Base-by-base conservation (phyloP, 148 eudicot species). In the Camellia lanceoleosa region DNA sequence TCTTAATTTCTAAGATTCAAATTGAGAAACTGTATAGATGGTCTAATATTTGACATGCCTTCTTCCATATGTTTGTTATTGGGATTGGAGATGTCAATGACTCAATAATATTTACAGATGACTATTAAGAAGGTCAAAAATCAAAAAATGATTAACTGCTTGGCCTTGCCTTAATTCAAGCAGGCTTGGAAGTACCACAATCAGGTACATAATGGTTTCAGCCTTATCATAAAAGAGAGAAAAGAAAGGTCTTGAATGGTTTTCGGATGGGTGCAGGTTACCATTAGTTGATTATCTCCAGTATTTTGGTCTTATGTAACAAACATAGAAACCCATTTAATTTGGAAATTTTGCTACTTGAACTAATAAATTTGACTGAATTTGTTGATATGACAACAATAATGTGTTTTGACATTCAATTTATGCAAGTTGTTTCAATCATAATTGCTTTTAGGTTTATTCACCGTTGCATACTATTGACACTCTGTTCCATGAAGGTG, bases 351-450 rank as follows among this genome's bases (percentile, higher is more conserved):
- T 46, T 23, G 13, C 1, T 44, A 76, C 60, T 11, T 20, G 15
- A 67, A 80, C 49, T 55, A 42, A 55, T 47, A 65, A 47, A 20
- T 74, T 54, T 49, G n/a, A 71, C 54, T 80, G 68, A 59, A 69
- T 41, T 61, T 49, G 51, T 15, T 60, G 67, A n/a, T 71, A 9
- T 4, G 58, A 12, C 18, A 30, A 5, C 56, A 41, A 67, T 19
- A 51, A 56, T 47, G 52, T 59, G 19, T n/a, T 63, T 15, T 71
- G 7, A 30, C 19, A 18, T 10, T 55, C 12, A 18, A 11, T 41
- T 56, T 56, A 56, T 56, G 59, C 13, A 54, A 38, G 52, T 77
- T 47, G 41, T 7, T 4, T 52, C 62, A 41, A 61, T 47, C 18
- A 15, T 61, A 1, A 6, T n/a, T 18, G 16, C 38, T 72, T 47